Percentiles rank a stretch among this genome's conserved stretches.
Conservation (phyloP, 192 early-diverging fungal species). For the Linnemannia elongata region DNA sequence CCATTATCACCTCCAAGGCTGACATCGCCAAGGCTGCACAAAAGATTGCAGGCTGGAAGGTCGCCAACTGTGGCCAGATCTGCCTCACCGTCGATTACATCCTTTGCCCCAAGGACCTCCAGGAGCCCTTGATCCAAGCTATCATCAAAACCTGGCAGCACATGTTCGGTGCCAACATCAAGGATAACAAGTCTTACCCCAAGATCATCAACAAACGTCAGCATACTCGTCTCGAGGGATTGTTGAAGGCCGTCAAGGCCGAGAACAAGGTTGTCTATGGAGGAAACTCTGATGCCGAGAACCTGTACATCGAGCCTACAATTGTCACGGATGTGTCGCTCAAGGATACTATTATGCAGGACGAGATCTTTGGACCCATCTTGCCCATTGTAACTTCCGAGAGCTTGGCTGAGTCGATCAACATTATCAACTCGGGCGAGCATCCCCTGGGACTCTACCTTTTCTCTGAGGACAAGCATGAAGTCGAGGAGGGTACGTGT, state of each 20-base stretch:
- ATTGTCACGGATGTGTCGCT: slow-evolving; percentile 63
- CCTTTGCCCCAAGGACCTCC: slow-evolving; percentile 63
- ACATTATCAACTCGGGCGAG: slow-evolving; percentile 69
- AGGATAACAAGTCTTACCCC: slow-evolving; percentile 41
- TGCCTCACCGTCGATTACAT: slow-evolving; percentile 79
- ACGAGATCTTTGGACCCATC: slow-evolving; percentile 78
- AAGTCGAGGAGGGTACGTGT: slow-evolving; percentile 63
- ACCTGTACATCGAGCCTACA: slow-evolving; percentile 69
- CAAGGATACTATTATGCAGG: slow-evolving; percentile 62
- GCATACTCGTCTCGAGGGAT: slow-evolving; percentile 58
- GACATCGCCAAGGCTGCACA: slow-evolving; percentile 76
- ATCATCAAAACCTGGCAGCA: slow-evolving; percentile 55
- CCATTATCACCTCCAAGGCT: slow-evolving; percentile 73
- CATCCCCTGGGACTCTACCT: slow-evolving; percentile 83
- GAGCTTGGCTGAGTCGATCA: slow-evolving; percentile 69
- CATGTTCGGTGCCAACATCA: slow-evolving; percentile 59
- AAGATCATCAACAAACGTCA: slow-evolving; percentile 68
- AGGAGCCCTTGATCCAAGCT: slow-evolving; percentile 61
- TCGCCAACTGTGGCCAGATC: slow-evolving; percentile 88
- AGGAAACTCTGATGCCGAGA: slow-evolving; percentile 44
- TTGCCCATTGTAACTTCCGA: slow-evolving; percentile 73
- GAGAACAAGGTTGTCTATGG: slow-evolving; percentile 61
- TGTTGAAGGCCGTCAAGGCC: slow-evolving; percentile 60
- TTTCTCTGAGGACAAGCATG: slow-evolving; percentile 66
- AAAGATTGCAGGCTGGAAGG: slow-evolving; percentile 86